phyloP scores from a whole-genome alignment of 768 basidiomycete species.

The Leccinum variicolor region DNA sequence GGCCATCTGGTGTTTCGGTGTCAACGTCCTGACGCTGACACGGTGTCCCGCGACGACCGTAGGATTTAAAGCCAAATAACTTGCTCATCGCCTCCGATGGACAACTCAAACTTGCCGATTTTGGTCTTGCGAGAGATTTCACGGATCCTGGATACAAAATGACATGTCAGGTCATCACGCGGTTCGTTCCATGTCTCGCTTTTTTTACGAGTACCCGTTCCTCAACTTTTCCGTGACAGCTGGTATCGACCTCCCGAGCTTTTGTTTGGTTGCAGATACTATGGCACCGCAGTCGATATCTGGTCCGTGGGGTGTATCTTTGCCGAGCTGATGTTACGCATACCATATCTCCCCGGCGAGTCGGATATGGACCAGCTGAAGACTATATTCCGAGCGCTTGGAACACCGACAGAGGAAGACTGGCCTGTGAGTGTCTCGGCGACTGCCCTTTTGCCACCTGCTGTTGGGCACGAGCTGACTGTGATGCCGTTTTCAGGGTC shows the following conservation, averaged over 20 bases:
- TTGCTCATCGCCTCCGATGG: constrained; percentile 89
- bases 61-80: constrained; percentile 99
- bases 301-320: constrained; percentile 99
- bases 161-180: constrained; percentile 97
- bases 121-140: constrained; percentile 95
- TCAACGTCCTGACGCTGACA: constrained; percentile 8
- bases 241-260: constrained; percentile 99
- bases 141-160: constrained; percentile 94
- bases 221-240: constrained; percentile 39
- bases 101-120: constrained; percentile 95
- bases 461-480: background rate
- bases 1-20: constrained; percentile 5
- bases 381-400: constrained; percentile 89
- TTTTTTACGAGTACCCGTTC: background rate
- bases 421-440: constrained; percentile 75
- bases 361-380: constrained; percentile 97
- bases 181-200: constrained; percentile 46
- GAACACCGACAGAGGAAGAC: constrained; percentile 94
- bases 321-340: constrained; percentile 94
- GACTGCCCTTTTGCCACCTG: background rate
- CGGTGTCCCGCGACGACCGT: background rate
- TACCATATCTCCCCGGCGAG: constrained; percentile 93
- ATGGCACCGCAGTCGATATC: constrained; percentile 88
- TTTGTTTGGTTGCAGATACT: constrained; percentile 86
- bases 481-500: constrained; percentile 54